These are phyloP conservation scores for Penicillium sp. DNA, from an alignment of 2,329 filamentous ascomycete genomes.

Conservation along the genomic window DNA sequence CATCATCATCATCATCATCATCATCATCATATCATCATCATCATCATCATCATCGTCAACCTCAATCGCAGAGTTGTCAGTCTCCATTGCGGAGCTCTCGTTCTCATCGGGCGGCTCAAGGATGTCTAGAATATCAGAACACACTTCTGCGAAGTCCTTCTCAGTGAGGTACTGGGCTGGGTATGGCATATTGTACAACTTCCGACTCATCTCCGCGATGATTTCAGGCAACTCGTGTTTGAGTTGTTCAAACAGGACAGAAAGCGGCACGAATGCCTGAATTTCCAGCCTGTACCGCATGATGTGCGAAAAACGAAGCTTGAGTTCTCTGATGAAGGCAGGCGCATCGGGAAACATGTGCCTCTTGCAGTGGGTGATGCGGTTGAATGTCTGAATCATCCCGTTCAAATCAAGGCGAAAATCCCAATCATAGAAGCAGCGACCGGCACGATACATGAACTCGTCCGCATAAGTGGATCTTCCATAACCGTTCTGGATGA, in stretches of 20 bases:
- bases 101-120: not conserved
- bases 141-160: not conserved
- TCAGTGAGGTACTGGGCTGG: not conserved
- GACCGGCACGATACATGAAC: not conserved
- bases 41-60: not conserved
- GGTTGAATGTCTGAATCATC: no score
- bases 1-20: not conserved
- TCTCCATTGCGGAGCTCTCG: no score
- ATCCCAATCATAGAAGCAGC: not conserved
- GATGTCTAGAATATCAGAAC: not conserved
- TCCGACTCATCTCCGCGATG: not conserved
- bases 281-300: not conserved
- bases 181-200: not conserved
- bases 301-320: no score
- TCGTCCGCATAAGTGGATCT: not conserved
- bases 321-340: not conserved
- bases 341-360: not conserved
- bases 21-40: not conserved
- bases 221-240: not conserved
- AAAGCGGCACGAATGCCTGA: not conserved
- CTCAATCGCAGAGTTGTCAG: no score
- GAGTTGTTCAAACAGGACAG: not conserved
- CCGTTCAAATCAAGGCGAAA: not conserved
- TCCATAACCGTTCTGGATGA: not conserved
- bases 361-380: not conserved